These are phyloP conservation scores for Pichia nakasei DNA, from an alignment of 805 yeast species.

Conservation along the genomic window DNA sequence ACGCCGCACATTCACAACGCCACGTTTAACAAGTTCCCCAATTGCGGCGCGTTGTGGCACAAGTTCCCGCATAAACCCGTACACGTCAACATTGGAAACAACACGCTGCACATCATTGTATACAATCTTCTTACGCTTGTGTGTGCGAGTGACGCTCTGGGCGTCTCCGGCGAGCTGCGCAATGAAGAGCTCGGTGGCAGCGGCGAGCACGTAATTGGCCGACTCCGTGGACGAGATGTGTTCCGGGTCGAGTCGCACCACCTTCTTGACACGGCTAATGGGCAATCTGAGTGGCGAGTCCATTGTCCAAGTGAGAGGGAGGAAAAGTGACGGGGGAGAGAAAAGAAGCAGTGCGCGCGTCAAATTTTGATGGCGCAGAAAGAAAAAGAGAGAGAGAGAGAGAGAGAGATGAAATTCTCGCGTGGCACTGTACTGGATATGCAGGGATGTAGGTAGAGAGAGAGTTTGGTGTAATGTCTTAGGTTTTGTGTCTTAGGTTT, in stretches of 20 bases:
- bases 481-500: no score
- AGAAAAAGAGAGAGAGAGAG: no score
- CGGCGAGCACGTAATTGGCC: conserved; percentile 66
- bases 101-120: conserved; percentile 65
- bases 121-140: conserved; percentile 57
- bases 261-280: conserved; percentile 57
- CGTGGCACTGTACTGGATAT: no score
- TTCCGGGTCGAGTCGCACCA: conserved; percentile 70
- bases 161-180: conserved; percentile 69
- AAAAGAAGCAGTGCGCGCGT: no score
- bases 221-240: conserved; percentile 56
- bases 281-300: conserved; percentile 36
- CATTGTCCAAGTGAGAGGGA: not conserved
- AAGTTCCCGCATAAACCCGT: conserved; percentile 54
- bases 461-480: no score
- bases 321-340: no score
- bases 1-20: conserved; percentile 26
- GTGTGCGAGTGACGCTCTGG: conserved; percentile 50
- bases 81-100: conserved; percentile 47
- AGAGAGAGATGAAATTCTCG: no score
- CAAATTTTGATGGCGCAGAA: no score
- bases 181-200: conserved; percentile 71
- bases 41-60: conserved; percentile 55
- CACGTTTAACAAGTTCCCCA: conserved; percentile 37
- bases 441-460: no score